Base-by-base conservation (phyloP, 2,329 filamentous ascomycete species). In the Scortechinia acanthostroma region DNA sequence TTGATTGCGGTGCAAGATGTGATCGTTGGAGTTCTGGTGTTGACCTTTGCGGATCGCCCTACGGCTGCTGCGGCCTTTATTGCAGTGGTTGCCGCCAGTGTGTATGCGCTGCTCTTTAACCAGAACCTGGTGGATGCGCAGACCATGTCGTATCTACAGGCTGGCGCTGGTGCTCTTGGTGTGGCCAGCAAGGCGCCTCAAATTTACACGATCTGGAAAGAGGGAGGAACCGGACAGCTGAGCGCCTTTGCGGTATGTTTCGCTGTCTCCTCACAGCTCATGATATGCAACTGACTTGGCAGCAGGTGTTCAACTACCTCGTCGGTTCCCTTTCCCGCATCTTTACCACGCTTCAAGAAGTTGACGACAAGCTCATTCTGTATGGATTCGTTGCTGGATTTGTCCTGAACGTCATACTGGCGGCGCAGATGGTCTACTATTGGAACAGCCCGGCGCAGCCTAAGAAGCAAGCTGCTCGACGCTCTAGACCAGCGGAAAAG, bases 301-400 rank as follows among this genome's bases (percentile, higher is more conserved):
- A 13, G 10, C 20, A 96, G 91, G 90, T 98, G 54, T 95, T 98
- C 77, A 97, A 96, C 74, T 98, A 95, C 68, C 88, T 98, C 57
- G 74, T 83, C 55, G 93, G 94, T 30, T 95, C 90, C 37, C 79
- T 97, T 47, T 88, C 89, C 21, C 87, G 93, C 60, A 95, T 98
- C 69, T 98, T 96, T 67, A 98, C 93, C 22, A 98, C 94, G 5
- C 72, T 98, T 47, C 91, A 97, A 60, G 93, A 98, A 71, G 93
- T 98, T 48, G 87, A 95, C 62, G 93, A 98, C 66, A 91, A 91
- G 67, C 75, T 97, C 48, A 97, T 98, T 56, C 77, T 98, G 21
- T 97, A 95, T 68, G 87, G 91, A 43, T 97, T 95, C 73, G 69
- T 97, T 46, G 88, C 90, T 4, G 93, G 90, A 21, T 96, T 96